Evolutionary conservation across 108 stramenopile species (phyloP).

Genomic region (Fistulifera pelliculosa): DNA sequence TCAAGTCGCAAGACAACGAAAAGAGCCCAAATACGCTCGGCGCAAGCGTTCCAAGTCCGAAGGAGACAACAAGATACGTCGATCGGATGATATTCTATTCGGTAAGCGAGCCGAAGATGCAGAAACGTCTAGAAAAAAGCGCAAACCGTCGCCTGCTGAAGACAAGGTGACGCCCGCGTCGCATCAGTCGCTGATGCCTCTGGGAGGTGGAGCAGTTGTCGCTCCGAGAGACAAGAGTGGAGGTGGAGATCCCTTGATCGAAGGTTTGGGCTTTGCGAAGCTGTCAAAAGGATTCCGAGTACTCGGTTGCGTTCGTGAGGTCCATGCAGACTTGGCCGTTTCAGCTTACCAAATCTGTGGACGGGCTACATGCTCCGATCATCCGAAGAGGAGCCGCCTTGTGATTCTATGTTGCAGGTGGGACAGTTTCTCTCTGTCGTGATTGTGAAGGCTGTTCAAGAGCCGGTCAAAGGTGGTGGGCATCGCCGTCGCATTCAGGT

Average conservation of each 20-base stretch:
- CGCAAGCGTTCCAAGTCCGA: not conserved
- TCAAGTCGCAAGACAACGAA: not conserved
- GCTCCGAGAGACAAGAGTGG: slow-evolving; percentile 16
- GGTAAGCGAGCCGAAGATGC: slow-evolving; percentile 11
- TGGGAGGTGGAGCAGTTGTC: slow-evolving; percentile 74
- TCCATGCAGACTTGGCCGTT: slow-evolving; percentile 57
- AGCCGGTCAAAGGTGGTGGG: slow-evolving; percentile 22
- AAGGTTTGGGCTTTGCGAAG: slow-evolving; percentile 56
- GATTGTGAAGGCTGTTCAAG: slow-evolving; percentile 44
- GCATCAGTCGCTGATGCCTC: slow-evolving; percentile 37
- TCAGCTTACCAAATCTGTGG: slow-evolving; percentile 61
- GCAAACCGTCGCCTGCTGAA: slow-evolving; percentile 1
- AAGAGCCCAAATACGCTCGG: not conserved
- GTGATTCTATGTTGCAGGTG: slow-evolving; percentile 12
- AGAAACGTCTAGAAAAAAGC: slow-evolving; percentile 10
- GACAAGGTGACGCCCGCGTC: not conserved
- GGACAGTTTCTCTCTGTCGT: slow-evolving; percentile 55
- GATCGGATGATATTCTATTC: slow-evolving; percentile 24
- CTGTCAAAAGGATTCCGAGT: slow-evolving; percentile 57
- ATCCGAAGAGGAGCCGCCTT: slow-evolving; percentile 4
- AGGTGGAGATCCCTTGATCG: slow-evolving; percentile 43
- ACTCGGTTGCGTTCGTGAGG: slow-evolving; percentile 53
- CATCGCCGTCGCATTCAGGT: slow-evolving; percentile 68
- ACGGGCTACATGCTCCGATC: slow-evolving; percentile 60
- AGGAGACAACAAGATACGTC: slow-evolving; percentile 3